Conservation (phyloP, 257 asterid genomes). For the Eustoma russellianum region DNA sequence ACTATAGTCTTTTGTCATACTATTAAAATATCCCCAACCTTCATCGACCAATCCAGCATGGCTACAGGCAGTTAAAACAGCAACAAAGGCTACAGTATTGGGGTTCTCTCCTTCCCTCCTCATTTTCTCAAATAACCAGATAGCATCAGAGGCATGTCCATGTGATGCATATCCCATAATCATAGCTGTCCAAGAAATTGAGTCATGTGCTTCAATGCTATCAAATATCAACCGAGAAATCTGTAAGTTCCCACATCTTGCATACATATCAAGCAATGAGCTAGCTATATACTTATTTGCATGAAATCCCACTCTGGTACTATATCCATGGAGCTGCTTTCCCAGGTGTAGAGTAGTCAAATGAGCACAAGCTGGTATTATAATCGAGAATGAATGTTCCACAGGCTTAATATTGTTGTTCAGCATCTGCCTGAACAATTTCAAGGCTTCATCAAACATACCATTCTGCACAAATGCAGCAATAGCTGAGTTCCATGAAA, state of each 20-base stretch:
- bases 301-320: slow-evolving; percentile 48
- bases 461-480: slow-evolving; percentile 86
- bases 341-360: slow-evolving; percentile 58
- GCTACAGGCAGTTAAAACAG: slow-evolving; percentile 85
- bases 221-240: slow-evolving; percentile 60
- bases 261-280: slow-evolving; percentile 85
- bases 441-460: slow-evolving; percentile 55
- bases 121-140: slow-evolving; percentile 55
- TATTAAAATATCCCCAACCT: slow-evolving; percentile 47
- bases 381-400: slow-evolving; percentile 69
- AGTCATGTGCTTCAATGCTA: slow-evolving; percentile 50
- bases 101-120: slow-evolving; percentile 46
- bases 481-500: slow-evolving; percentile 77
- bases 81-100: slow-evolving; percentile 59
- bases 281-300: slow-evolving; percentile 59
- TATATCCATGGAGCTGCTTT: slow-evolving; percentile 74
- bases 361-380: slow-evolving; percentile 88
- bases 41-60: slow-evolving; percentile 87
- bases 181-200: slow-evolving; percentile 85
- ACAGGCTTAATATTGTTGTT: slow-evolving; percentile 49
- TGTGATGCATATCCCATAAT: slow-evolving; percentile 82
- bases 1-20: slow-evolving; percentile 44
- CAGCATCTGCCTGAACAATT: slow-evolving; percentile 66
- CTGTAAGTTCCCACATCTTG: slow-evolving; percentile 70
- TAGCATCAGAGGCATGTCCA: slow-evolving; percentile 64